These are phyloP conservation scores for Hypericum androsaemum DNA, from an alignment of 345 rosid species.

Conservation along the genomic window DNA sequence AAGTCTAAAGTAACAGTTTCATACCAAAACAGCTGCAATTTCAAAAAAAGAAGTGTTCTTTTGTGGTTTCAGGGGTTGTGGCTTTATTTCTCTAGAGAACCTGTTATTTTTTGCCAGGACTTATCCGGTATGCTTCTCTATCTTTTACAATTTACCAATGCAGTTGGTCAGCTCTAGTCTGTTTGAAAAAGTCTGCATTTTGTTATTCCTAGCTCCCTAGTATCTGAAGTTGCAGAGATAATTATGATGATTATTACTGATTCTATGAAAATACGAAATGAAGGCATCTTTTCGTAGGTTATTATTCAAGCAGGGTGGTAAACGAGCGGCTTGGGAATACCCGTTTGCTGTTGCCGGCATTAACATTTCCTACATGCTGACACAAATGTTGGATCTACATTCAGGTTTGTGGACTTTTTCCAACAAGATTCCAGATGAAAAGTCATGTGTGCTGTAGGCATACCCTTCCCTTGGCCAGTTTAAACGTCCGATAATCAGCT, in stretches of 20 bases:
- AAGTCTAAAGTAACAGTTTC: too few relatives aligned
- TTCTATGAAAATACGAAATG: conserved; percentile 40
- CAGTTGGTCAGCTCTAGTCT: not conserved
- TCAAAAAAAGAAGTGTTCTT: not conserved
- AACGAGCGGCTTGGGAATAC: conserved; percentile 88
- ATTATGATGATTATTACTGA: conserved; percentile 28
- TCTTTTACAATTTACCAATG: conserved; percentile 5
- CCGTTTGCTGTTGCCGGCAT: conserved; percentile 99
- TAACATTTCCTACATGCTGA: conserved; percentile 83
- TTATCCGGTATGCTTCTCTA: conserved; percentile 53
- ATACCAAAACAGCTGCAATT: too few relatives aligned
- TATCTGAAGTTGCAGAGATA: conserved; percentile 2
- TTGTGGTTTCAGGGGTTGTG: conserved; percentile 58
- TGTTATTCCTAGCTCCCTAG: conserved; percentile 3
- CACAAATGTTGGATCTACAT: conserved; percentile 81
- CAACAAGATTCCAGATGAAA: not conserved
- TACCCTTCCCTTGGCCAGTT: too few relatives aligned
- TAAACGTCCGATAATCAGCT: too few relatives aligned
- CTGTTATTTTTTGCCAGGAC: conserved; percentile 75
- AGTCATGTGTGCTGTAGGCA: not conserved
- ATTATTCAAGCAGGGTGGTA: conserved; percentile 76
- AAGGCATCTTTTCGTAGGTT: conserved; percentile 95
- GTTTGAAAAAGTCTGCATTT: not conserved
- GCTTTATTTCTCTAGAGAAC: conserved; percentile 81
- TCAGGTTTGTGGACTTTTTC: conserved; percentile 34